Conservation (phyloP, 495 filamentous ascomycete genomes). For the Pyrenopolyporus hunteri region DNA sequence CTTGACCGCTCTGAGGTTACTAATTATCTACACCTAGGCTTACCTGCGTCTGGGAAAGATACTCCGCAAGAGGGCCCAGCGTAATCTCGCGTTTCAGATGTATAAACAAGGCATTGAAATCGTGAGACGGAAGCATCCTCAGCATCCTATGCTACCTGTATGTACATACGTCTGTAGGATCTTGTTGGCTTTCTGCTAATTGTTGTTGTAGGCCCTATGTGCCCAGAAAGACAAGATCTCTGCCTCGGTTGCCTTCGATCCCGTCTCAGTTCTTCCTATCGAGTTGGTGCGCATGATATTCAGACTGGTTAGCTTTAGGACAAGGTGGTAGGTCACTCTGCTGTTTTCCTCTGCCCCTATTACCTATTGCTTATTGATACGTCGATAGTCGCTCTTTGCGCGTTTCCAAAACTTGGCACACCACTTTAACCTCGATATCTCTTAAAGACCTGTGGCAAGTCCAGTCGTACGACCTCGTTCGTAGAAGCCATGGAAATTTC, state of each 20-base stretch:
- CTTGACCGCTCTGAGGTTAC: neutral
- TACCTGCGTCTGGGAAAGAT: slow-evolving; percentile 32
- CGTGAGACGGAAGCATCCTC: slow-evolving; percentile 30
- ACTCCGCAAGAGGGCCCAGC: slow-evolving; percentile 13
- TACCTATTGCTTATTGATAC: neutral
- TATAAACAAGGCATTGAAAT: slow-evolving; percentile 40
- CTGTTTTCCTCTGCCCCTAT: neutral
- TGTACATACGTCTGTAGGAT: neutral
- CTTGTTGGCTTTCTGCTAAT: neutral
- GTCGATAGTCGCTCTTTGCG: slow-evolving; percentile 30
- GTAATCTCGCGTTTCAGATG: slow-evolving; percentile 18
- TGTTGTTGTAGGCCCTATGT: slow-evolving; percentile 10
- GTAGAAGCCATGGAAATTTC: neutral
- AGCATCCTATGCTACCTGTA: slow-evolving; percentile 27
- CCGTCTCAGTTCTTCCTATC: slow-evolving; percentile 54
- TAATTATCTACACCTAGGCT: slow-evolving; percentile 14
- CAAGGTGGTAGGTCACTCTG: slow-evolving; percentile 54
- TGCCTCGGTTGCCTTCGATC: slow-evolving; percentile 44
- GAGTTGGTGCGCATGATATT: slow-evolving; percentile 58
- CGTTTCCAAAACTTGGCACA: slow-evolving; percentile 36
- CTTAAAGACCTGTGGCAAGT: slow-evolving; percentile 26
- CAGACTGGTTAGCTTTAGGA: slow-evolving; percentile 51
- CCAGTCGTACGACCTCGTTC: slow-evolving; percentile 16
- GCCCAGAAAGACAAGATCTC: slow-evolving; percentile 27
- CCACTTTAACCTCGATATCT: slow-evolving; percentile 9